Evolutionary conservation across 495 filamentous ascomycete species (phyloP), one percentile per base, ranked within the genome.

Genomic region (Haplographium delicatum): DNA sequence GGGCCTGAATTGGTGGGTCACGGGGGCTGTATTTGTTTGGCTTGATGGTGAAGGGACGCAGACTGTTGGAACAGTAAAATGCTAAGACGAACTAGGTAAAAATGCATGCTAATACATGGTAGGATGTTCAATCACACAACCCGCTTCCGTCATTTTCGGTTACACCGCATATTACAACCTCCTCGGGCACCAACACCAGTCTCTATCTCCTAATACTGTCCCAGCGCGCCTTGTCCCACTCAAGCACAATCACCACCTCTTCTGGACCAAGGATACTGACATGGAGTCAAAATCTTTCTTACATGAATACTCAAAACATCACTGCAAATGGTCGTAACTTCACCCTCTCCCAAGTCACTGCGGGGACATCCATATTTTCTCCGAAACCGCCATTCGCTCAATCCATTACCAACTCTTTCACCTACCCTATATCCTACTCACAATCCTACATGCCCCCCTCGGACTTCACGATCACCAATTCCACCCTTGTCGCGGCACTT

Each of bases 21-120:
- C 85, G 0, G 89, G 86, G 4, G 89, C 86, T 28, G 72, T 91
- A 15, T 89, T 91, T 59, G 56, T 89, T 3, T 93, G 85, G 74
- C 64, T 81, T 2, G 79, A 80, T 53, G 54, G 60, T 1, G 51
- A 67, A 0, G 49, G 28, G 15, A 34, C 27, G 8, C 41, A 52
- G 27, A 52, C 50, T 0, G 28, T 31, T 16, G 50, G 30, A 10
- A 19, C 30, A 11, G 41, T 45, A 23, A 42, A 13, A 13, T 26
- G 3, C 39, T n/a, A 2, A 7, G 28, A 31, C 13, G 13, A 31
- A 7, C 28, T 31, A 13, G 7, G 28, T 31, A 31, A 13, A 13
- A 31, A 7, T 7, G 7, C 28, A 31, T 13, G 7, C 7, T 7
- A 31, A 7, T 13, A 7, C 13, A 13, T 31, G 7, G 7, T 31